Evolutionary conservation across 208 protist genomes (phyloP).

Genomic region (Trypanosoma boissoni): DNA sequence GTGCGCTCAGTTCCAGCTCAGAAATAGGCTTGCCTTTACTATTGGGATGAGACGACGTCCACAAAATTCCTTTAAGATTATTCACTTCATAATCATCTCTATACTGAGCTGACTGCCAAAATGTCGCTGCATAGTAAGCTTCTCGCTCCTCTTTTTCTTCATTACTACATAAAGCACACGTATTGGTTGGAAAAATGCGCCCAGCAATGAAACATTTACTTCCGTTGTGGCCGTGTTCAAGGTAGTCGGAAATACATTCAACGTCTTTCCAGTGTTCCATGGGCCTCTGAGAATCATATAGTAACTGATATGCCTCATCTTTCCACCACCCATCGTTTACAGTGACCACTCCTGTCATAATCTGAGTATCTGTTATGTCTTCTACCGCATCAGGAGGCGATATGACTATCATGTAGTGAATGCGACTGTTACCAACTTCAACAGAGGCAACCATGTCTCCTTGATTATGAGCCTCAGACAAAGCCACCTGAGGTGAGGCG

Average conservation of each 20-base stretch:
- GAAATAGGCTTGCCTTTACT: slow-evolving; percentile 21
- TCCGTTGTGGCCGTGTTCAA: slow-evolving; percentile 26
- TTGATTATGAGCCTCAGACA: slow-evolving; percentile 4
- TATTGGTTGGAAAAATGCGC: slow-evolving; percentile 14
- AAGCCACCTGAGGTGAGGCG: slow-evolving; percentile 12
- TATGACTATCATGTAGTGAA: slow-evolving; percentile 15
- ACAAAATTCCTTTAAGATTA: slow-evolving; percentile 29
- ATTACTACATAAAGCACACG: slow-evolving; percentile 12
- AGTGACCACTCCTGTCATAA: slow-evolving; percentile 15
- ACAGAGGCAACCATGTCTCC: background rate
- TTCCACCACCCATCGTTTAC: slow-evolving; percentile 26
- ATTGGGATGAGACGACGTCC: slow-evolving; percentile 20
- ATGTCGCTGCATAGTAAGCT: slow-evolving; percentile 21
- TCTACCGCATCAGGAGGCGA: slow-evolving; percentile 19
- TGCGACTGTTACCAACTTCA: background rate
- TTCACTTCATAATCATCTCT: slow-evolving; percentile 22
- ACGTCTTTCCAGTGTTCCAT: slow-evolving; percentile 32
- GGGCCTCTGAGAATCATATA: slow-evolving; percentile 17
- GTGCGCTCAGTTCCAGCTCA: slow-evolving; percentile 20
- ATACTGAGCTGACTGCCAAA: slow-evolving; percentile 35
- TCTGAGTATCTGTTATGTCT: slow-evolving; percentile 26
- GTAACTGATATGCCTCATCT: slow-evolving; percentile 17
- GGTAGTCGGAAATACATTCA: slow-evolving; percentile 30
- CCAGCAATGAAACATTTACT: slow-evolving; percentile 24
- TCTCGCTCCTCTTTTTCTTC: slow-evolving; percentile 27